These are phyloP conservation scores for Firmiana major DNA, from an alignment of 345 rosid species.

Conservation along the genomic window DNA sequence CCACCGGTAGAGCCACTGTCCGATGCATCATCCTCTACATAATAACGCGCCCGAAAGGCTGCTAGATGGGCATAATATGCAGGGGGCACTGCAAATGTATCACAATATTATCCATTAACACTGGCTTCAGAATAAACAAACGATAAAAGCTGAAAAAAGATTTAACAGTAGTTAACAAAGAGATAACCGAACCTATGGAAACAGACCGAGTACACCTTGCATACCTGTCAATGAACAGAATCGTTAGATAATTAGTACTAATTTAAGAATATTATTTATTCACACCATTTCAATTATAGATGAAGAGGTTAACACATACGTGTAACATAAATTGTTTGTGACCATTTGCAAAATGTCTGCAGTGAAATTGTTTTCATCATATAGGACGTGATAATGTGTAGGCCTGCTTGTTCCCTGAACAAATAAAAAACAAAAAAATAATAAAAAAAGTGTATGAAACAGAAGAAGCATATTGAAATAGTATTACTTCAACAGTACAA, in stretches of 20 bases:
- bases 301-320: conserved; percentile 30
- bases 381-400: conserved; percentile 68
- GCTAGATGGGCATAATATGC: conserved; percentile 46
- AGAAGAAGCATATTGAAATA: no score
- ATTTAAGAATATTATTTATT: not conserved
- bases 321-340: conserved; percentile 71
- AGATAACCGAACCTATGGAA: conserved; percentile 43
- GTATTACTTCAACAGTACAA: not conserved
- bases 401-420: conserved; percentile 76
- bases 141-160: not conserved
- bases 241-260: not conserved
- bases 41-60: conserved; percentile 43
- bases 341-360: conserved; percentile 58
- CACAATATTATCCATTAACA: not conserved
- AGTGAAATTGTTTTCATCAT: conserved; percentile 55
- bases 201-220: conserved; percentile 79
- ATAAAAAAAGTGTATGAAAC: not conserved
- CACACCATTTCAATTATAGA: not conserved
- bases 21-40: conserved; percentile 24
- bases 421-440: not conserved
- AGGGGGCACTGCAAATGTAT: conserved; percentile 46
- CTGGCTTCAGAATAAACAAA: not conserved
- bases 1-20: conserved; percentile 20
- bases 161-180: not conserved
- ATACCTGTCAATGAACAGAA: conserved; percentile 31